phyloP scores from a whole-genome alignment of 2,329 filamentous ascomycete species.

The Harringtonia aguacate region DNA sequence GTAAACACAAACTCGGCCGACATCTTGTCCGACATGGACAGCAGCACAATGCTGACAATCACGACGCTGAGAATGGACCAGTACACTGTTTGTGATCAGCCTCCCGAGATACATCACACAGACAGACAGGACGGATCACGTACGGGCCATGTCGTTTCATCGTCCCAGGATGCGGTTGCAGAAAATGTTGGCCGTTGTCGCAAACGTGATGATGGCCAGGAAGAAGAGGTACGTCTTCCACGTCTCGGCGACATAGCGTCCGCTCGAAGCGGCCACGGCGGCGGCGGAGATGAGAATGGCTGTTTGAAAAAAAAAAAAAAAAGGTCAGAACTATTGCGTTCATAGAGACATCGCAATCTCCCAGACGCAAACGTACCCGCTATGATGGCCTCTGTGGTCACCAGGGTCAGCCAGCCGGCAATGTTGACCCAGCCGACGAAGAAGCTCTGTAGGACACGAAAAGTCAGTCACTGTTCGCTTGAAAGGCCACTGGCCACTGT shows the following conservation, averaged over 20 bases:
- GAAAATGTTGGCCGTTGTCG: neutral
- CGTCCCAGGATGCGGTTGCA: neutral
- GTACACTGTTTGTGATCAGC: too few relatives aligned
- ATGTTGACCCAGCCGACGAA: conserved; percentile 12
- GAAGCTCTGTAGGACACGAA: conserved; percentile 3
- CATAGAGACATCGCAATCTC: too few relatives aligned
- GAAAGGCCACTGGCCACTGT: too few relatives aligned
- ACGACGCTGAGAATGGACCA: conserved; percentile 5
- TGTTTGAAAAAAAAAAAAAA: too few relatives aligned
- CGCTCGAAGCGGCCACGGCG: conserved; percentile 21
- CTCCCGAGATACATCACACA: too few relatives aligned
- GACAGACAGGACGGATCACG: neutral
- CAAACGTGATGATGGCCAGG: conserved; percentile 15
- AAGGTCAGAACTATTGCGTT: too few relatives aligned
- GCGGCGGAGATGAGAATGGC: conserved; percentile 21
- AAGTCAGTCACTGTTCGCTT: too few relatives aligned
- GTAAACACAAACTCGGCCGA: conserved; percentile 18
- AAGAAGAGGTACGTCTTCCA: conserved; percentile 13
- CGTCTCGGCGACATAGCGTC: neutral
- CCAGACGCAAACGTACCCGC: too few relatives aligned
- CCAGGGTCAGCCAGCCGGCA: conserved; percentile 12
- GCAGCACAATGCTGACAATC: conserved; percentile 11
- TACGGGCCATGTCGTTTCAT: neutral
- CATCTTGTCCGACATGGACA: conserved; percentile 1
- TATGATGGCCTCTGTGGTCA: conserved; percentile 11